Base-by-base conservation (phyloP, 768 basidiomycete species). In the Plicaturopsis crispa region DNA sequence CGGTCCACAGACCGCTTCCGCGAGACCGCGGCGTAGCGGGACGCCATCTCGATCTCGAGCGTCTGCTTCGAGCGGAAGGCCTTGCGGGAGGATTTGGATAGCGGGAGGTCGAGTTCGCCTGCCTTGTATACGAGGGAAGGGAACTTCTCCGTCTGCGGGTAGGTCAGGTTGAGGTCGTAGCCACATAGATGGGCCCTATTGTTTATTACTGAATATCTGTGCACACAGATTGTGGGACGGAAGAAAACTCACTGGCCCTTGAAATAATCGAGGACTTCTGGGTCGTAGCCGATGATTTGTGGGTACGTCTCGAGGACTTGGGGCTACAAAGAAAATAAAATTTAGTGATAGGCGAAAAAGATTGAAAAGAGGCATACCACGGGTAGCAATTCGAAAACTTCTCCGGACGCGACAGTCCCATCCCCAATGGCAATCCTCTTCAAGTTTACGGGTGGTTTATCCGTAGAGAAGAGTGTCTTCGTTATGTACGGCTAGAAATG, bases 231-330 rank as follows among this genome's bases (percentile, higher is more conserved):
- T 6, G n/a, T n/a, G n/a, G 11, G 17, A 36, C 4, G n/a, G 36
- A 26, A 2, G 13, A 31, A 8, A 6, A 63, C 79, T 42, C 45
- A 83, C 82, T 83, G 80, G 46, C 73, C 64, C 44, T 71, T 68
- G 57, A 85, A 85, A 51, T 82, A 82, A 39, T 75, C 66, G 49
- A 72, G 78, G 5, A 82, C 78, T 4, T 72, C 69, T 33, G 65
- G 63, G 44, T 86, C 77, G 48, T 86, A 86, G 23, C 73, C 78
- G 36, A 87, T 83, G 20, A 86, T 59, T 51, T 85, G 84, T 1
- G 84, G 84, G 50, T 79, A 82, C 4, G 84, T 85, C 57, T 82
- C 73, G 13, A 85, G 54, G 21, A 80, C 63, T 39, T 55, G 67
- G 30, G 76, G 52, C 80, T 80, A 43, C 5, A 22, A 16, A 45